Base-by-base conservation (phyloP, 148 eudicot genomes). In the Polygonum aviculare region DNA sequence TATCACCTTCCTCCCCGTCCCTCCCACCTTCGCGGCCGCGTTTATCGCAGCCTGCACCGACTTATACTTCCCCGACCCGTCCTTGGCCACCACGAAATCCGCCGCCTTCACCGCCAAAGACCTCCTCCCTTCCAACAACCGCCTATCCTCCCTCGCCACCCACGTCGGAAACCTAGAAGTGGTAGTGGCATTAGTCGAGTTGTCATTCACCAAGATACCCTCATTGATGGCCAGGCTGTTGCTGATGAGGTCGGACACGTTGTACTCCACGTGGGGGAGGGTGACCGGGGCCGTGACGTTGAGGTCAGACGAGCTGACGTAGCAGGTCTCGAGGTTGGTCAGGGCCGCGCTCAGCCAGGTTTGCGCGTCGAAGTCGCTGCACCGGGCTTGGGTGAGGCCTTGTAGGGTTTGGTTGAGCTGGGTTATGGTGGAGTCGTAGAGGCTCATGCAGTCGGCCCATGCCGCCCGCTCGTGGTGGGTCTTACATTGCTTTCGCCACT, bases 371-470 rank as follows among this genome's bases (percentile, higher is more conserved):
- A 79, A 82, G 51, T 82, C 75, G 5, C 77, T 74, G 74, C 74
- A 80, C 41, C 69, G 62, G 31, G 55, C 18, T 15, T 71, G 75
- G 15, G 75, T 77, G 35, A 91, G 47, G 40, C 85, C 87, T 35
- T 75, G 50, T 1, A 92, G 83, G 54, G 89, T 88, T 18, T 76
- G 75, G 79, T 88, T 89, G 16, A 89, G 88, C 57, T 89, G 90
- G 63, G 70, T 38, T 50, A 93, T 78, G 4, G 98, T 85, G 77
- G 87, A 76, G 3, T 83, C 84, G 41, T 86, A 79, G 4, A 93
- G 87, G 16, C 76, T 78, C 59, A 77, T 75, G 77, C 98, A 93
- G 76, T 93, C 98, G 0, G 69, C 14, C 90, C 88, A 86, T 1
- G 85, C 96, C 0, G 85, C 81, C 4, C 79, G 78, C 72, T 82